Conservation (phyloP, 2,329 filamentous ascomycete species). For the Phialemoniopsis sp. region DNA sequence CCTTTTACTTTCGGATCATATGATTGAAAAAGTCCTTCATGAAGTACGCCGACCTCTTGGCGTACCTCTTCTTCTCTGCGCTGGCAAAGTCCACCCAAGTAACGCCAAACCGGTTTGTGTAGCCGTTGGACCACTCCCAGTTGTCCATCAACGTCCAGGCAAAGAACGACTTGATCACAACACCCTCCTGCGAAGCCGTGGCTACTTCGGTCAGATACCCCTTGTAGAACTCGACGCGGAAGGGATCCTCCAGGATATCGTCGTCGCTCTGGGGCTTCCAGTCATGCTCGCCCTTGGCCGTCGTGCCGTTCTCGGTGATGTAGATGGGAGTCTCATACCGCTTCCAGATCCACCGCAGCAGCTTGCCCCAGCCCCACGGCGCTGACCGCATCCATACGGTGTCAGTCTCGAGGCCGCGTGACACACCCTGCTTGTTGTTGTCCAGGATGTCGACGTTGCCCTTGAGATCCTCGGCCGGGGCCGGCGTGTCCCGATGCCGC, state of each 20-base stretch:
- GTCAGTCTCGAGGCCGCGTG: slow-evolving; percentile 28
- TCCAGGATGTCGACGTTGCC: slow-evolving; percentile 31
- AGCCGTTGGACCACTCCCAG: slow-evolving; percentile 39
- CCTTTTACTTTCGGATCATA: slow-evolving; percentile 13
- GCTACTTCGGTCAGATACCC: slow-evolving; percentile 31
- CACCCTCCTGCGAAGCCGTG: slow-evolving; percentile 28
- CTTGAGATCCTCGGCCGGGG: slow-evolving; percentile 32
- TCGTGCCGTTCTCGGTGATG: slow-evolving; percentile 37
- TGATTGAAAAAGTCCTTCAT: slow-evolving; percentile 21
- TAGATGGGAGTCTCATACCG: slow-evolving; percentile 34
- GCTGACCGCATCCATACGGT: slow-evolving; percentile 32
- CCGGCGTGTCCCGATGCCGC: slow-evolving; percentile 23
- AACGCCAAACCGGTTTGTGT: slow-evolving; percentile 30
- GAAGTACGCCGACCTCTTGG: slow-evolving; percentile 24
- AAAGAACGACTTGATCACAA: slow-evolving; percentile 33
- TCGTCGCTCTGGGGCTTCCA: slow-evolving; percentile 19
- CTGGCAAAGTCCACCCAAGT: slow-evolving; percentile 34
- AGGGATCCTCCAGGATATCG: slow-evolving; percentile 29
- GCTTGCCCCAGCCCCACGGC: slow-evolving; percentile 30
- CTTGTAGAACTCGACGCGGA: slow-evolving; percentile 31
- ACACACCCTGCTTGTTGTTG: slow-evolving; percentile 24
- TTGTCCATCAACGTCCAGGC: slow-evolving; percentile 37
- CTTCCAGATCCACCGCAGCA: slow-evolving; percentile 33
- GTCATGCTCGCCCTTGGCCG: slow-evolving; percentile 30
- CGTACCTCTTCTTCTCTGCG: slow-evolving; percentile 25